A percentile compares a stretch with the other conserved stretches of the same genome.
Evolutionary conservation across 2,329 filamentous ascomycete species (phyloP).

Genomic region (Zelopaecilomyces penicillatus): DNA sequence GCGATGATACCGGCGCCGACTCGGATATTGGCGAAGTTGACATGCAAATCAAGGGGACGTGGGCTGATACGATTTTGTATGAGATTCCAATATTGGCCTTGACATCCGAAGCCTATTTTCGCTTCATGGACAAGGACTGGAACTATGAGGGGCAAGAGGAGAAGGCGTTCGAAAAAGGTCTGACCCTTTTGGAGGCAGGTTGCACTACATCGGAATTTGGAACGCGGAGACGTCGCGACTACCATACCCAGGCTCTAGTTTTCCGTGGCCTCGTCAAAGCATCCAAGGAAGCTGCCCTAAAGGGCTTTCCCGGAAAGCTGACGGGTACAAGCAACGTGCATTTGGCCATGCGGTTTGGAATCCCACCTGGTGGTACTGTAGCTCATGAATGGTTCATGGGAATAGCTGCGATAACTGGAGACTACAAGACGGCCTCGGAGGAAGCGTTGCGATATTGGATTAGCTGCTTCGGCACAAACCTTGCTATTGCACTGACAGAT

Average conservation of each 20-base stretch:
- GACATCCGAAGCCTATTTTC: slow-evolving; percentile 94
- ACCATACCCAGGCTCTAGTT: slow-evolving; percentile 88
- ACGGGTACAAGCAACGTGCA: slow-evolving; percentile 94
- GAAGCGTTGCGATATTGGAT: slow-evolving; percentile 82
- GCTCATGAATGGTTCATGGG: slow-evolving; percentile 99
- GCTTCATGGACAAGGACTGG: slow-evolving; percentile 92
- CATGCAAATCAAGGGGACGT: slow-evolving; percentile 70
- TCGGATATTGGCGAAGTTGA: slow-evolving; percentile 65
- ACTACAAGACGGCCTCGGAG: slow-evolving; percentile 81
- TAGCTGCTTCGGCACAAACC: slow-evolving; percentile 75
- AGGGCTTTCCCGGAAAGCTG: slow-evolving; percentile 62
- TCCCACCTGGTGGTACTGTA: slow-evolving; percentile 76
- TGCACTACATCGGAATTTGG: slow-evolving; percentile 94
- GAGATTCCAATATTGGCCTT: slow-evolving; percentile 91
- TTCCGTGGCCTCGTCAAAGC: slow-evolving; percentile 79
- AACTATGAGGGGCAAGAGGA: slow-evolving; percentile 79
- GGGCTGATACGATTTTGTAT: slow-evolving; percentile 95
- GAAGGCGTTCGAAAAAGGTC: slow-evolving; percentile 73
- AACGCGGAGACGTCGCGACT: slow-evolving; percentile 79
- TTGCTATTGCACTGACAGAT: slow-evolving; percentile 87
- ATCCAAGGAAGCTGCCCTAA: slow-evolving; percentile 57
- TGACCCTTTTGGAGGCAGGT: slow-evolving; percentile 66
- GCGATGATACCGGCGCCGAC: slow-evolving; percentile 51
- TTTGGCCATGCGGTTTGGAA: slow-evolving; percentile 84
- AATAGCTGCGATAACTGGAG: slow-evolving; percentile 78